Evolutionary conservation across 108 stramenopile species (phyloP).

Genomic region (Chaetoceros muelleri): DNA sequence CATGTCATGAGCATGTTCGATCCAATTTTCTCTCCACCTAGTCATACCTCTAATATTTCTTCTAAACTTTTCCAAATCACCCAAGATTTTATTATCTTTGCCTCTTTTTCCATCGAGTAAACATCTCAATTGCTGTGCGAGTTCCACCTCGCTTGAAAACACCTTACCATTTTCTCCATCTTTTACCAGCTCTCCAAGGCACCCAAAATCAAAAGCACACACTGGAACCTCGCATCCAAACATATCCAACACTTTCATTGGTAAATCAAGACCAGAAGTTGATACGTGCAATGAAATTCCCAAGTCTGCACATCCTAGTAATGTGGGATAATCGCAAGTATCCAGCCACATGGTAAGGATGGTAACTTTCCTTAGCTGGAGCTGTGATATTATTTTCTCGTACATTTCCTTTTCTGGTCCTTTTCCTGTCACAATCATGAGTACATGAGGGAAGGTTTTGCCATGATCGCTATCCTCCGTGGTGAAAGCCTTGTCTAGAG

Average conservation of each 20-base stretch:
- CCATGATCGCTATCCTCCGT: no score
- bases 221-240: slow-evolving; percentile 95
- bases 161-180: slow-evolving; percentile 78
- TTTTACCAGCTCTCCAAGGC: slow-evolving; percentile 84
- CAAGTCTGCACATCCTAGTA: slow-evolving; percentile 80
- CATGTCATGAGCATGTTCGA: slow-evolving; percentile 37
- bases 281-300: slow-evolving; percentile 96
- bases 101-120: slow-evolving; percentile 35
- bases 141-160: slow-evolving; percentile 48
- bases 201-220: slow-evolving; percentile 78
- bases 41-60: slow-evolving; percentile 38
- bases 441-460: slow-evolving; percentile 31
- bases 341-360: slow-evolving; percentile 91
- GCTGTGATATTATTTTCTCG: slow-evolving; percentile 45
- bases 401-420: slow-evolving; percentile 84
- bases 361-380: slow-evolving; percentile 24
- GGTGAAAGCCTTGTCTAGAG: no score
- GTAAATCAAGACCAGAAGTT: slow-evolving; percentile 93
- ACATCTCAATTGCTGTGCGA: slow-evolving; percentile 47
- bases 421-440: slow-evolving; percentile 95
- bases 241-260: slow-evolving; percentile 99
- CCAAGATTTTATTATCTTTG: slow-evolving; percentile 9
- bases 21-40: slow-evolving; percentile 77
- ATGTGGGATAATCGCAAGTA: slow-evolving; percentile 83
- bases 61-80: slow-evolving; percentile 46